phyloP scores from a whole-genome alignment of 257 asterid species.

The Petrea volubilis region DNA sequence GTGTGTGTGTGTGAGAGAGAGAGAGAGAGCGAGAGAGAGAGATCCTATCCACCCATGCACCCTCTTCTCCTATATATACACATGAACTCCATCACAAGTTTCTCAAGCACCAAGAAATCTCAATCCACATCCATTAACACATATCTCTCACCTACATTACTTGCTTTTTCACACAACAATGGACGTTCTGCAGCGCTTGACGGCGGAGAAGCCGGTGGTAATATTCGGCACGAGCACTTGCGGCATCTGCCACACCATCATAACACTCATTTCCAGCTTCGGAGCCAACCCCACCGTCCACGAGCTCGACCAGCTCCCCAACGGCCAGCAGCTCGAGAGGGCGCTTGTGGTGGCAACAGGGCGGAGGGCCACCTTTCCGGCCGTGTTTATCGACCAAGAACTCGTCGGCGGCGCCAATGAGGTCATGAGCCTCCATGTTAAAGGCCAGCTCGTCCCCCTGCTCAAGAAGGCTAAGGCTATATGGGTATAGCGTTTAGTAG shows the following conservation, averaged over 20 bases:
- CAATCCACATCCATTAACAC: neutral
- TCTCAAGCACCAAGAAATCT: constrained; percentile 17
- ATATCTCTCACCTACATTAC: neutral
- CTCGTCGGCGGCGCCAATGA: constrained; percentile 72
- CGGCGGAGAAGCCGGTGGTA: constrained; percentile 66
- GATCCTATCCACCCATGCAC: neutral
- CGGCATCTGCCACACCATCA: constrained; percentile 70
- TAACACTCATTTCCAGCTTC: constrained; percentile 59
- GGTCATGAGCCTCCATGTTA: constrained; percentile 74
- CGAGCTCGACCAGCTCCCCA: constrained; percentile 64
- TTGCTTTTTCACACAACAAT: constrained; percentile 24
- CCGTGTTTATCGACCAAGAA: constrained; percentile 65
- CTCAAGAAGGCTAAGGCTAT: constrained; percentile 83
- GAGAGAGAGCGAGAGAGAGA: neutral
- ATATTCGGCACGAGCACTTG: constrained; percentile 75
- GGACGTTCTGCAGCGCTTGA: constrained; percentile 55
- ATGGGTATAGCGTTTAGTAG: constrained; percentile 48
- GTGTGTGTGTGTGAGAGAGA: too few species aligned
- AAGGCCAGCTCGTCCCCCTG: constrained; percentile 59
- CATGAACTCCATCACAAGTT: constrained; percentile 1
- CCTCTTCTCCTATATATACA: constrained; percentile 29
- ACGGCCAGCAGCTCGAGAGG: constrained; percentile 60
- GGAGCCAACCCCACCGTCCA: constrained; percentile 66
- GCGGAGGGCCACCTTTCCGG: constrained; percentile 45
- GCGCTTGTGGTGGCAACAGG: constrained; percentile 42